Conservation (phyloP, 176 grass and related monocot species). For the Oryza officinalis region DNA sequence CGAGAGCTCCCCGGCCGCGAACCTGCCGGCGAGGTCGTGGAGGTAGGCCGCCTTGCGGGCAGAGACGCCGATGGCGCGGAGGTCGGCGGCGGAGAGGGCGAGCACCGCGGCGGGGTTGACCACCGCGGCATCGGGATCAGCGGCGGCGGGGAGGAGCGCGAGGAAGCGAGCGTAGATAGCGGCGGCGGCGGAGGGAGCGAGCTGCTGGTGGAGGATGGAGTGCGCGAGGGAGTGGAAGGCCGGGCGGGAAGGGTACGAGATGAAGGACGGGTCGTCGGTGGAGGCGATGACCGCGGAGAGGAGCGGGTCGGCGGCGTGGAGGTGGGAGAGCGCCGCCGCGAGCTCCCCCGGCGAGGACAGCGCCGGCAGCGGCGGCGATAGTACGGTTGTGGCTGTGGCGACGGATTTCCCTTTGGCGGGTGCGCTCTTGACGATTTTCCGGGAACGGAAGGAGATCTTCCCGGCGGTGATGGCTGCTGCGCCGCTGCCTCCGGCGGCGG, state of each 20-base stretch:
- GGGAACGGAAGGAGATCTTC: slow-evolving; percentile 49
- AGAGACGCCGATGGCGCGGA: slow-evolving; percentile 63
- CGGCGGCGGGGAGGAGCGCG: slow-evolving; percentile 21
- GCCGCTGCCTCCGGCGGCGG: neutral
- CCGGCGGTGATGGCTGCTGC: neutral
- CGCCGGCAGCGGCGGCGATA: slow-evolving; percentile 3
- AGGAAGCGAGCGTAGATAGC: slow-evolving; percentile 67
- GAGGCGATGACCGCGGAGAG: slow-evolving; percentile 49
- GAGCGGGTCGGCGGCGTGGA: slow-evolving; percentile 40
- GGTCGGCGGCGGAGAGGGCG: slow-evolving; percentile 50
- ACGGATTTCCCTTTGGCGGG: slow-evolving; percentile 6
- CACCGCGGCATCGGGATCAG: neutral
- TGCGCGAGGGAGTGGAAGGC: slow-evolving; percentile 67
- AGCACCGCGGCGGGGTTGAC: slow-evolving; percentile 30
- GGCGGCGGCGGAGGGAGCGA: slow-evolving; percentile 48
- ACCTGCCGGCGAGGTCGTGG: slow-evolving; percentile 51
- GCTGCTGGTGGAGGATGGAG: slow-evolving; percentile 66
- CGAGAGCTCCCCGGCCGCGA: slow-evolving; percentile 50
- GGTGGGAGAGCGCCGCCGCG: slow-evolving; percentile 39
- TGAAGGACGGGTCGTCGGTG: slow-evolving; percentile 44
- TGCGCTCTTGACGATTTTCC: slow-evolving; percentile 46
- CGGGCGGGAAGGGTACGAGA: slow-evolving; percentile 27
- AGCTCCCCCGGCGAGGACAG: slow-evolving; percentile 31
- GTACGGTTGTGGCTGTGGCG: neutral
- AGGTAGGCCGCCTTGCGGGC: slow-evolving; percentile 61